phyloP scores from a whole-genome alignment of 768 basidiomycete genomes.

The Nidula microcarpa region DNA sequence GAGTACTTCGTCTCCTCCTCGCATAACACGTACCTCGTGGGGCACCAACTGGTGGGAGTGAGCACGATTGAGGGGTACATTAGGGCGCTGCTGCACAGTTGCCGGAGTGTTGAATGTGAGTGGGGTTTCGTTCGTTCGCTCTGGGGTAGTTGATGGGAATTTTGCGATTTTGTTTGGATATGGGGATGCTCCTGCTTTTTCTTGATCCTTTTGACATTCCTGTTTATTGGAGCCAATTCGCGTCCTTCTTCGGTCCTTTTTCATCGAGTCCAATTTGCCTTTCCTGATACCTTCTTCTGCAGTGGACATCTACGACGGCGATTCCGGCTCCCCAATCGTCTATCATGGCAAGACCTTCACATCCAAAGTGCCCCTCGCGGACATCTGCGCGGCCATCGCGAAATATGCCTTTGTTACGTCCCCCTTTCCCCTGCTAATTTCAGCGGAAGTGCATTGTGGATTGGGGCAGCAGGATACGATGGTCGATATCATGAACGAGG shows the following conservation, averaged over 20 bases:
- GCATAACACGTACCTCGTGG: slow-evolving; percentile 91
- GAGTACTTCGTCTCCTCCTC: slow-evolving; percentile 90
- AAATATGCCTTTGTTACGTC: slow-evolving; percentile 95
- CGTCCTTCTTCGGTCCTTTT: too few relatives aligned
- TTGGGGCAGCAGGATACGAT: slow-evolving; percentile 51
- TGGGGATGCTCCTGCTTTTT: too few relatives aligned
- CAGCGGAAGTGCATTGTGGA: slow-evolving; percentile 92
- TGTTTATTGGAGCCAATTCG: too few relatives aligned
- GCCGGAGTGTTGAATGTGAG: slow-evolving; percentile 91
- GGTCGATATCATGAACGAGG: slow-evolving; percentile 40
- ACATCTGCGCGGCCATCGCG: slow-evolving; percentile 80
- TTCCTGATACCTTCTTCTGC: not conserved
- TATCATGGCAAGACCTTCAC: slow-evolving; percentile 94
- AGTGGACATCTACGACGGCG: slow-evolving; percentile 95
- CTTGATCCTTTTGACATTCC: too few relatives aligned
- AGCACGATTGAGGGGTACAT: slow-evolving; percentile 94
- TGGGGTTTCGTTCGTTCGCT: too few relatives aligned
- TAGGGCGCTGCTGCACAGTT: slow-evolving; percentile 82
- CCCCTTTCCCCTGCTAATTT: slow-evolving; percentile 94
- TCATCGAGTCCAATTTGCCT: slow-evolving; percentile 37
- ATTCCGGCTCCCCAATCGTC: slow-evolving; percentile 79
- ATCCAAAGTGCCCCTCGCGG: slow-evolving; percentile 76
- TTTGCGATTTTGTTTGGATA: too few relatives aligned
- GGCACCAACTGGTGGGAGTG: slow-evolving; percentile 81
- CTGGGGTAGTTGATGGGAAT: too few relatives aligned